phyloP scores from a whole-genome alignment of 23 red algal species.

The Agarophyton chilense region DNA sequence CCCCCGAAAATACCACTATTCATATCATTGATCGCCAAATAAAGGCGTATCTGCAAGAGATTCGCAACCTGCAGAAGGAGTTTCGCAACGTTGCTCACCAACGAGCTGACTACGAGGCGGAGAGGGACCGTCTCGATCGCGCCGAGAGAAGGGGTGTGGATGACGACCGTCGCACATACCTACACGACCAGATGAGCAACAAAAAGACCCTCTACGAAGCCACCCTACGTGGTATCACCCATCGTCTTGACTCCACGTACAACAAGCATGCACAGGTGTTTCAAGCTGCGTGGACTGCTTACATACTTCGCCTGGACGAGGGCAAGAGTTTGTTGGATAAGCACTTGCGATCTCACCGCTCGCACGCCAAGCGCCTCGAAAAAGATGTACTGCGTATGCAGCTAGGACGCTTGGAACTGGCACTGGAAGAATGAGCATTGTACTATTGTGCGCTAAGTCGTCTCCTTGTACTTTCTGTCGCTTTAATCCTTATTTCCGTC shows the following conservation, averaged over 20 bases:
- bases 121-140: conserved; percentile 43
- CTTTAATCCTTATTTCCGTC: neutral
- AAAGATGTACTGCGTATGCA: conserved; percentile 72
- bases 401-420: neutral
- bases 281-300: conserved; percentile 73
- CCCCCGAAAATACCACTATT: conserved; percentile 5
- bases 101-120: conserved; percentile 28
- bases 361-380: conserved; percentile 51
- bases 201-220: conserved; percentile 59
- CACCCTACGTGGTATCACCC: conserved; percentile 42
- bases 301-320: conserved; percentile 51
- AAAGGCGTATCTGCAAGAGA: conserved; percentile 64
- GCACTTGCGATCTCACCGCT: conserved; percentile 56
- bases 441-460: neutral
- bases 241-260: conserved; percentile 51
- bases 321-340: conserved; percentile 49
- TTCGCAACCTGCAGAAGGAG: conserved; percentile 64
- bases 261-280: conserved; percentile 73
- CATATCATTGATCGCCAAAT: conserved; percentile 71
- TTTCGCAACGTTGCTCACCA: conserved; percentile 50
- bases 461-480: neutral
- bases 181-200: conserved; percentile 37
- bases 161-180: conserved; percentile 10
- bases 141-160: conserved; percentile 36
- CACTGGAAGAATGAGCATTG: neutral